phyloP scores from a whole-genome alignment of 2,329 filamentous ascomycete genomes.

The Fusarium pseudoanthophilum region DNA sequence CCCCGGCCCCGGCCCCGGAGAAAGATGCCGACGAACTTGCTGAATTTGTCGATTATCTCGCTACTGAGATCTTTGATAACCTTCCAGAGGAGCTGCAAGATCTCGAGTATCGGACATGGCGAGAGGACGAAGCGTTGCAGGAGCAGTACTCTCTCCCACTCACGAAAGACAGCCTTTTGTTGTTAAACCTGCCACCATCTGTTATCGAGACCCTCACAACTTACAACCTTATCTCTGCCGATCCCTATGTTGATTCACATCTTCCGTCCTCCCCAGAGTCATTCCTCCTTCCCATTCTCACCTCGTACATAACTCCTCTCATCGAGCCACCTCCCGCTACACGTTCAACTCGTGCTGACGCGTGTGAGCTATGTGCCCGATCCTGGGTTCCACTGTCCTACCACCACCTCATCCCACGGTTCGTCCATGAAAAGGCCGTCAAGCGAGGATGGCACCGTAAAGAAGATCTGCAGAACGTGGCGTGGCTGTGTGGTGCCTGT shows the following conservation, averaged over 20 bases:
- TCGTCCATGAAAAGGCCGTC: constrained; percentile 78
- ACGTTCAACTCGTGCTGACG: constrained; percentile 62
- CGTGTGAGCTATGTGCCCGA: constrained; percentile 81
- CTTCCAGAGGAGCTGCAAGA: constrained; percentile 71
- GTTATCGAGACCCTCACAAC: constrained; percentile 74
- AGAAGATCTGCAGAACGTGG: constrained; percentile 81
- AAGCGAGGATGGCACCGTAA: constrained; percentile 83
- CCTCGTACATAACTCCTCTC: constrained; percentile 67
- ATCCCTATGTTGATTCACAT: constrained; percentile 47
- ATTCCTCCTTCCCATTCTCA: constrained; percentile 73
- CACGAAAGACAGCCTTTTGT: constrained; percentile 61
- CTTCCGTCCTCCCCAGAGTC: constrained; percentile 55
- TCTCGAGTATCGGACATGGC: constrained; percentile 68
- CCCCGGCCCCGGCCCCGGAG: constrained; percentile 26
- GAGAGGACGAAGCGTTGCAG: constrained; percentile 56
- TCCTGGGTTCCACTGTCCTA: constrained; percentile 82
- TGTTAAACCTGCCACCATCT: constrained; percentile 62
- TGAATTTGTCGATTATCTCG: constrained; percentile 86
- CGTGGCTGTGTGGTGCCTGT: constrained; percentile 87
- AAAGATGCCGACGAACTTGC: constrained; percentile 72
- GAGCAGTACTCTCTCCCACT: constrained; percentile 68
- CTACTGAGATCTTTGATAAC: constrained; percentile 72
- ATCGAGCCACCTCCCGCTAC: constrained; percentile 73
- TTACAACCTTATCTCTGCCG: constrained; percentile 70
- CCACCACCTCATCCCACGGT: constrained; percentile 86